phyloP scores from a whole-genome alignment of 352 stramenopile species.

The Pythium dissimile region DNA sequence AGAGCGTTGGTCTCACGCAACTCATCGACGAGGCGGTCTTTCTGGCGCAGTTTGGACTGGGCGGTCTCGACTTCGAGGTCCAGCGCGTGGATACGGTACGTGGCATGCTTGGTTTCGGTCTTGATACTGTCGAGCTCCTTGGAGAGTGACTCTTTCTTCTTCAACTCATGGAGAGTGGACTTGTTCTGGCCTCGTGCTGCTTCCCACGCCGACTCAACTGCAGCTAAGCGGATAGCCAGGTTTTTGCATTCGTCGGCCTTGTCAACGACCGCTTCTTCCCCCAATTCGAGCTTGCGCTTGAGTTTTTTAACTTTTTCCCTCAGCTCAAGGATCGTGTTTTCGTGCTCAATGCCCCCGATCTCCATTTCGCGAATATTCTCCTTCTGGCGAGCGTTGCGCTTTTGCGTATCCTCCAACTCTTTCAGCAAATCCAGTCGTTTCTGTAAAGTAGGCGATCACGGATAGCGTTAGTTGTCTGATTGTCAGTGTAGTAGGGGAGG shows the following conservation, averaged over 20 bases:
- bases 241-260: constrained; percentile 75
- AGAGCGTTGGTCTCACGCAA: constrained; percentile 58
- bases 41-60: constrained; percentile 69
- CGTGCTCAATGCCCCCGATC: constrained; percentile 63
- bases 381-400: constrained; percentile 61
- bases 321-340: constrained; percentile 70
- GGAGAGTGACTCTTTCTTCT: constrained; percentile 68
- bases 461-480: too few relatives aligned
- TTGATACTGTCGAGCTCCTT: constrained; percentile 70
- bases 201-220: constrained; percentile 78
- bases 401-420: constrained; percentile 67
- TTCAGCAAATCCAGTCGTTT: constrained; percentile 67
- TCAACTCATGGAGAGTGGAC: constrained; percentile 68
- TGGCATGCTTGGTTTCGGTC: constrained; percentile 66
- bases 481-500: too few relatives aligned
- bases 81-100: constrained; percentile 66
- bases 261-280: constrained; percentile 45
- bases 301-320: constrained; percentile 77
- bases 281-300: constrained; percentile 46
- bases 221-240: constrained; percentile 52
- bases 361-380: constrained; percentile 76
- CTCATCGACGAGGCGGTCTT: constrained; percentile 68
- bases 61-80: constrained; percentile 75
- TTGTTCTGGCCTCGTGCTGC: constrained; percentile 77
- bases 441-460: too few relatives aligned